Base-by-base conservation (phyloP, 805 yeast species). In the Lachancea mirantina region DNA sequence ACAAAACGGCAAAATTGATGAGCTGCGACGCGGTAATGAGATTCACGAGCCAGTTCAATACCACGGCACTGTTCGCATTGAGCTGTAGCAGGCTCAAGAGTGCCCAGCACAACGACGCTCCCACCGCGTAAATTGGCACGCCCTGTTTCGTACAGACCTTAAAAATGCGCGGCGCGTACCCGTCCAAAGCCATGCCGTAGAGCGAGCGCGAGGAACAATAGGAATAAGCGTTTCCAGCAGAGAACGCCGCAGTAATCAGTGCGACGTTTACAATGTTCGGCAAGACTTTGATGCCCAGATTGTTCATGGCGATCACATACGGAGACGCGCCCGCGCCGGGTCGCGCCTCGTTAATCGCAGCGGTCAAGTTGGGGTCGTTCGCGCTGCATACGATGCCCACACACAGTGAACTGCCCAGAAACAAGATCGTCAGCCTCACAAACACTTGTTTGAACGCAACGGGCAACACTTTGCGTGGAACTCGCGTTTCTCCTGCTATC, bases 321-420 rank as follows among this genome's bases (percentile, higher is more conserved):
- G 95, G 92, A 13, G 87, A 76, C 5, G 84, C 75, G 21, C 76
- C 80, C 1, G 83, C 94, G 35, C 89, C 92, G 0, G 88, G 79
- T 30, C 76, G 70, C 23, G 78, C 70, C 13, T 68, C 62, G 11
- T 67, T 64, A 32, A 80, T 65, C 7, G 88, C 83, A 5, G 62
- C 64, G 0, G 70, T 60, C 40, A 84, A 61, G 4, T 55, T 59
- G 2, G 80, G 74, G 49, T 83, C 88, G 46, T 80, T 72, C 44
- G 73, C 73, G 2, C 88, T 76, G 41, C 84, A 74, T 5, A 84
- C 70, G 40, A 80, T 75, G 19, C 94, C 94, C 38, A 84, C 84
- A 47, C 81, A 77, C 3, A 85, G 58, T 17, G 88, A 74, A 19
- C 94, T 87, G 8, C 84, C 74, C 23, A 82, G 58, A 50, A 78